These are phyloP conservation scores for Polytrichum commune DNA, from an alignment of 225 moss, liverwort and hornwort species.

Conservation along the genomic window DNA sequence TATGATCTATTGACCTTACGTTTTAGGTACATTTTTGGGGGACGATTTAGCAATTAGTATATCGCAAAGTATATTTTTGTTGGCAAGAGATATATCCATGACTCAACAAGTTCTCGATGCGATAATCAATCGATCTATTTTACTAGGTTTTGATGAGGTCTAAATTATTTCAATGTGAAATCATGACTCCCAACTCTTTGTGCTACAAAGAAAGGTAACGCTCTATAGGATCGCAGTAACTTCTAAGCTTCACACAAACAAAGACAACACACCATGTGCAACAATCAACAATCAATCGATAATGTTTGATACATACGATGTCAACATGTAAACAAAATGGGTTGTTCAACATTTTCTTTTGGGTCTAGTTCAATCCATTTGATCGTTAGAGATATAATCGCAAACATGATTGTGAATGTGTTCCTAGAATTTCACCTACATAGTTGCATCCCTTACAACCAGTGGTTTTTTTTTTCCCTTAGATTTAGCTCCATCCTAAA, in stretches of 20 bases:
- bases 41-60: constrained; percentile 46
- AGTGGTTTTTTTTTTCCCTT: too few relatives aligned
- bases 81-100: constrained; percentile 32
- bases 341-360: too few relatives aligned
- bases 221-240: constrained; percentile 27
- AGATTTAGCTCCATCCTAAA: too few relatives aligned
- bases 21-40: constrained; percentile 40
- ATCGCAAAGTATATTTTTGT: constrained; percentile 19
- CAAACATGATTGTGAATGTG: too few relatives aligned
- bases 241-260: constrained; percentile 31
- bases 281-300: constrained; percentile 5
- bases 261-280: constrained; percentile 28
- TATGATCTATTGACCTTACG: constrained; percentile 38
- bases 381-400: too few relatives aligned
- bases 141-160: constrained; percentile 31
- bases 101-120: constrained; percentile 22
- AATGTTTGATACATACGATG: too few relatives aligned
- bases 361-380: too few relatives aligned
- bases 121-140: constrained; percentile 31
- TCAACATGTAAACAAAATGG: too few relatives aligned
- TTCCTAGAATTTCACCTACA: too few relatives aligned
- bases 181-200: constrained; percentile 31
- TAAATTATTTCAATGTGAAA: constrained; percentile 31
- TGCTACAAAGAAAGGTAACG: constrained; percentile 11
- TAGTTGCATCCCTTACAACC: too few relatives aligned